Evolutionary conservation across 2,329 filamentous ascomycete genomes (phyloP).

Genomic region (Trichoderma cornu-damae): DNA sequence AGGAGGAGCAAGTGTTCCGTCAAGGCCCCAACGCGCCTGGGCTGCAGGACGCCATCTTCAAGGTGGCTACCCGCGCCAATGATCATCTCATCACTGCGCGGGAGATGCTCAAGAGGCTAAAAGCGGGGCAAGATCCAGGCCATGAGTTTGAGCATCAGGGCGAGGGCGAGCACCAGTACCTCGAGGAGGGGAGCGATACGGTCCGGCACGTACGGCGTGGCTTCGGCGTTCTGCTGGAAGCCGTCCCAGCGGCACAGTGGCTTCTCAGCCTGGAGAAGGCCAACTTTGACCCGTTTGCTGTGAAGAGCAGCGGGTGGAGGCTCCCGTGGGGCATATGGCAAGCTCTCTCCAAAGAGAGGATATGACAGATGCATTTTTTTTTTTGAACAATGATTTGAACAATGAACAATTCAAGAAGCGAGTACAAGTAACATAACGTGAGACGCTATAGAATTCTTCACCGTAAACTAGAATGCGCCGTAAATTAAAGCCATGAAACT

Average conservation of each 20-base stretch:
- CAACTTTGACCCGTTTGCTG: slow-evolving; percentile 79
- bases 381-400: background rate
- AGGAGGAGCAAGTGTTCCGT: slow-evolving; percentile 85
- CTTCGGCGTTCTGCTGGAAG: slow-evolving; percentile 77
- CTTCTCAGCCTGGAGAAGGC: slow-evolving; percentile 69
- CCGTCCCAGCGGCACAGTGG: slow-evolving; percentile 72
- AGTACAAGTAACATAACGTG: background rate
- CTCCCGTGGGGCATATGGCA: slow-evolving; percentile 71
- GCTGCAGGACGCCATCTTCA: slow-evolving; percentile 83
- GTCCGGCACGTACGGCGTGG: slow-evolving; percentile 49
- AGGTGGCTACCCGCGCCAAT: slow-evolving; percentile 86
- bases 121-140: slow-evolving; percentile 65
- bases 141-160: slow-evolving; percentile 86
- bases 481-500: background rate
- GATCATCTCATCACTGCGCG: slow-evolving; percentile 92
- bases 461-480: background rate
- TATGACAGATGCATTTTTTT: slow-evolving; percentile 39
- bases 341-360: slow-evolving; percentile 43
- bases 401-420: background rate
- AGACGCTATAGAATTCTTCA: background rate
- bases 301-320: slow-evolving; percentile 63
- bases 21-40: slow-evolving; percentile 72
- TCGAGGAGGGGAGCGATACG: slow-evolving; percentile 38
- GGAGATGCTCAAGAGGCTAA: slow-evolving; percentile 81
- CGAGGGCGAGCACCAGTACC: slow-evolving; percentile 63